These are phyloP conservation scores for Carex scoparia DNA, from an alignment of 176 grass and related monocot genomes.

Conservation along the genomic window DNA sequence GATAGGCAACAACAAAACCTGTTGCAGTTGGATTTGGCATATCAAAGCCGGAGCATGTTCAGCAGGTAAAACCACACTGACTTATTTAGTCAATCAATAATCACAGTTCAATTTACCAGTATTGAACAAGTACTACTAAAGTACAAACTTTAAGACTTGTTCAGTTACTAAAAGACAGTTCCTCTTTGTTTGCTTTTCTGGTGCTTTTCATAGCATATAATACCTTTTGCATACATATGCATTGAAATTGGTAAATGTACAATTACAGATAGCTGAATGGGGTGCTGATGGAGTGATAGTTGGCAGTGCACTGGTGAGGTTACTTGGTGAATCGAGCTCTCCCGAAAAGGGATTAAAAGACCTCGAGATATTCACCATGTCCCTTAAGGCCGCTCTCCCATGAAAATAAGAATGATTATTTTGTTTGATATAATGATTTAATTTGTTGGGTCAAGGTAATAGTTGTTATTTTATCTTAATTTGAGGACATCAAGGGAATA, in stretches of 20 bases:
- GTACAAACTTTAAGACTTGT: neutral
- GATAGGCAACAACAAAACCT: slow-evolving; percentile 73
- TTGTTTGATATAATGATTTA: slow-evolving; percentile 14
- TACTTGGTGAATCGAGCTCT: slow-evolving; percentile 54
- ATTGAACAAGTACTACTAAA: neutral
- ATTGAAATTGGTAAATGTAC: neutral
- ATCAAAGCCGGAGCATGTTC: slow-evolving; percentile 77
- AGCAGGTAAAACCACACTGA: slow-evolving; percentile 51
- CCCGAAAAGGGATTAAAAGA: slow-evolving; percentile 83
- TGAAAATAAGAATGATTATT: slow-evolving; percentile 26
- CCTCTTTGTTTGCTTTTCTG: neutral
- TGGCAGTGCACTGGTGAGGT: slow-evolving; percentile 79
- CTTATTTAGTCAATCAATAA: neutral
- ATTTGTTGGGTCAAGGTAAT: neutral
- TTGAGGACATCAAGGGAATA: neutral
- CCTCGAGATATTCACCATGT: slow-evolving; percentile 63
- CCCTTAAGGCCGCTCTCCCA: slow-evolving; percentile 62
- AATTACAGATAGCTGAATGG: slow-evolving; percentile 58
- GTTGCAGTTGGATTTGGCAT: slow-evolving; percentile 95
- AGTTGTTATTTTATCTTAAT: neutral
- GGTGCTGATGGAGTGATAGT: slow-evolving; percentile 91
- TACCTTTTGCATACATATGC: neutral
- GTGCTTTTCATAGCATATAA: neutral
- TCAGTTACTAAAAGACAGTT: neutral
- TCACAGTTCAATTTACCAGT: neutral